Evolutionary conservation across 2,329 filamentous ascomycete species (phyloP).

Genomic region (Cladosporium sp.): DNA sequence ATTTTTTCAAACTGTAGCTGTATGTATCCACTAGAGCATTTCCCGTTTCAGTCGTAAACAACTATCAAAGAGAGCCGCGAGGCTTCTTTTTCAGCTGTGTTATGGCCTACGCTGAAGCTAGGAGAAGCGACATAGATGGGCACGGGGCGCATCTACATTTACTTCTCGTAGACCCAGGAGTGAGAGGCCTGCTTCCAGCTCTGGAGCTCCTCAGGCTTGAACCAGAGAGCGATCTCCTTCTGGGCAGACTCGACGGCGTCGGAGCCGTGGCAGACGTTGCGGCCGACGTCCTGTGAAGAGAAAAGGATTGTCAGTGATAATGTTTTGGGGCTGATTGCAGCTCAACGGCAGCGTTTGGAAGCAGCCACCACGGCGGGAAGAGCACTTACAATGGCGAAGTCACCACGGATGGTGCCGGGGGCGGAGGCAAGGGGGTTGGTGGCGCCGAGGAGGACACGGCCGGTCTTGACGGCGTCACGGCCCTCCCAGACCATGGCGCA

Average conservation of each 20-base stretch:
- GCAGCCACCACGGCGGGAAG: neutral
- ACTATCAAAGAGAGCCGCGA: neutral
- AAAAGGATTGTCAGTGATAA: neutral
- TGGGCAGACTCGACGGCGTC: slow-evolving; percentile 98
- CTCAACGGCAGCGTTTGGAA: neutral
- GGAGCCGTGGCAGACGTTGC: slow-evolving; percentile 99
- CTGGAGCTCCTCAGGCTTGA: slow-evolving; percentile 83
- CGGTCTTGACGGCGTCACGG: slow-evolving; percentile 97
- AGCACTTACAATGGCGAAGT: slow-evolving; percentile 68
- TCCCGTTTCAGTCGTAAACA: slow-evolving; percentile 17
- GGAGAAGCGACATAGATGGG: neutral
- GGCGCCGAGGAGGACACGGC: slow-evolving; percentile 93
- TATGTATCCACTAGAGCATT: slow-evolving; percentile 5
- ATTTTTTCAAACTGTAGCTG: slow-evolving; percentile 3
- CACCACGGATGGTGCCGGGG: slow-evolving; percentile 97
- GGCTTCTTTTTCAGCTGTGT: neutral
- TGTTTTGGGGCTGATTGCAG: neutral
- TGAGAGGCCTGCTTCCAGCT: slow-evolving; percentile 80
- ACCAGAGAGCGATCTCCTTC: slow-evolving; percentile 99
- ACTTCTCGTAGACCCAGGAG: slow-evolving; percentile 98
- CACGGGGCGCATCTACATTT: slow-evolving; percentile 22
- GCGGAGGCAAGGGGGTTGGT: slow-evolving; percentile 96
- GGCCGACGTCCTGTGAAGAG: slow-evolving; percentile 70
- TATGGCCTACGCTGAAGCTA: neutral
- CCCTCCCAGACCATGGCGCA: slow-evolving; percentile 99